Base-by-base conservation (phyloP, 257 asterid species). In the Mitragyna speciosa region DNA sequence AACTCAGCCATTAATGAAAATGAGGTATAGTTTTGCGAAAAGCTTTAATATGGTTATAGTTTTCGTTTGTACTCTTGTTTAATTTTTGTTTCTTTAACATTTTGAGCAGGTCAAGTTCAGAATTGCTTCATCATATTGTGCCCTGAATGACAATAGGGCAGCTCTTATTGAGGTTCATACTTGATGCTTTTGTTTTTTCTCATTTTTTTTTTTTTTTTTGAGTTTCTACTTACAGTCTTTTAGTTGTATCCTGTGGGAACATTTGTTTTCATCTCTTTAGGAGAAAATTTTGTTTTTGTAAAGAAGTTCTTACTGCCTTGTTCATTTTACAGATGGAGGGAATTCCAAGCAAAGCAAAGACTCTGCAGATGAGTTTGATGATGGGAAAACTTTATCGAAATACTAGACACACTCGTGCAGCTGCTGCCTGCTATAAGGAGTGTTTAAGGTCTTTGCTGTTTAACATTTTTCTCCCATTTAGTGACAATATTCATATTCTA, bases 351-450 rank as follows among this genome's bases (percentile, higher is more conserved):
- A 94, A 94, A 88, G 90, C 90, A 76, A 93, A 96, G 85, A 96
- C 88, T 82, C 86, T 94, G 86, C 97, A 90, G 87, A 92, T 94
- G 99, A 90, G 89, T 91, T 87, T 96, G 77, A 85, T 87, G 96
- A 81, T 95, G 93, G 99, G 93, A 80, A 93, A 92, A 88, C 97
- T 93, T 84, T 94, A 91, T 87, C 92, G 93, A 80, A 88, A 83
- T 92, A 87, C 97, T 82, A 96, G 94, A 87, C 98, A 96, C 80
- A 89, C 85, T 78, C 97, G 98, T 84, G 91, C 97, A 75, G 94
- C 99, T n/a, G 66, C 89, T 87, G 89, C 90, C 75, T 91, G 97
- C 83, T 94, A 87, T 83, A 96, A 96, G 86, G 98, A 96, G 89
- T 96, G 97, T 86, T 89, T 96, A 86, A 96, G 98, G 99, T 95